Evolutionary conservation across 164 flowering plant genomes (phyloP), one percentile per base, ranked within the genome.

Genomic region (Houttuynia cordata): DNA sequence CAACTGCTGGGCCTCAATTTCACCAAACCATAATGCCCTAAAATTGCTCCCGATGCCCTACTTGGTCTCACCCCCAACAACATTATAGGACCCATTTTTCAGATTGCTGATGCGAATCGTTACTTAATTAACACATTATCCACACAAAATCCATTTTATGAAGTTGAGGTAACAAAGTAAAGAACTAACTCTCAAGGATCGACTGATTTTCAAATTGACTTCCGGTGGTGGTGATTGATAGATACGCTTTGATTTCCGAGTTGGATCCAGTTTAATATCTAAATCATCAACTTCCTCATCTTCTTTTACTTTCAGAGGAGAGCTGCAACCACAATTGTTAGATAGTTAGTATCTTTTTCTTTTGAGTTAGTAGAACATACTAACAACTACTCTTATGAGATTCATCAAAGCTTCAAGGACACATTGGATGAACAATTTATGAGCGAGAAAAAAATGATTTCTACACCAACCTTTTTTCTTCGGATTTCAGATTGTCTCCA

Each of bases 251-350:
- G 91, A 76, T 70, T 84, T 88, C 70, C 71, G 84, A 71, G 68
- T 80, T 64, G 40, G 70, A 24, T 78, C 73, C 68, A 89, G 74
- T 64, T 85, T 85, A 77, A 92, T 73, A 22, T 87, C 98, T 64
- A 92, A 75, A 49, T 85, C 80, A 74, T 92, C 98, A 19, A 89
- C 96, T 62, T 88, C 95, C 71, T 87, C 98, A 70, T 92, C 98
- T 69, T 92, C 98, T 73, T 84, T 92, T 62, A 92, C 85, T 79
- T 81, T 88, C 63, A 88, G 62, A 8, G 89, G 98, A 73, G 98
- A 92, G 68, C 96, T 87, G 83, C 64, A 72, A 45, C 20, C 18
- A 57, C 40, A 57, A 37, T 17, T 12, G 17, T 45, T 45, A 12
- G 12, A 12, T 45, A 17, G 49, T 45, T 7, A 45, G 49, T 14